Evolutionary conservation across 352 stramenopile genomes (phyloP).

Genomic region (Globisporangium ultimum): DNA sequence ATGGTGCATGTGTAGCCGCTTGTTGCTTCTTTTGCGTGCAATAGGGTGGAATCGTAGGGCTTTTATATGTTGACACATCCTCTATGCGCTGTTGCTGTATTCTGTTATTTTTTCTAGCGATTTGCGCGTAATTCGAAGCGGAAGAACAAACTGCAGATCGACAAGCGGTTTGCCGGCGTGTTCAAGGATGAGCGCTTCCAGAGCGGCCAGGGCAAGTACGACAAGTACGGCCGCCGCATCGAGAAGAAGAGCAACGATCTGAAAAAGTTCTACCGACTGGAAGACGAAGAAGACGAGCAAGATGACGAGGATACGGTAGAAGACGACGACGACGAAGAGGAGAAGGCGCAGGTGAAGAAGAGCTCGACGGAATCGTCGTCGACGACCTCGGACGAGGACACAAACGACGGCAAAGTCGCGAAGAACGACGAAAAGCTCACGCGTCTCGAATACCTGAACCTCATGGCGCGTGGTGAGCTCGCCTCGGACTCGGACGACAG

Average conservation of each 20-base stretch:
- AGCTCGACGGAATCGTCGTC: conserved; percentile 5
- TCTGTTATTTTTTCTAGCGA: conserved; percentile 22
- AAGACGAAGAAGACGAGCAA: conserved; percentile 47
- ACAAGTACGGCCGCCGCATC: conserved; percentile 85
- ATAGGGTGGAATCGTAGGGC: too few species aligned
- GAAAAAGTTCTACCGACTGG: conserved; percentile 79
- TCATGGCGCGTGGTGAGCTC: conserved; percentile 82
- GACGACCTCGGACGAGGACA: conserved; percentile 21
- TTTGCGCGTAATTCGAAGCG: conserved; percentile 78
- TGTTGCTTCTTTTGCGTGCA: background rate
- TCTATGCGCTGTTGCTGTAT: background rate
- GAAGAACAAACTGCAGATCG: conserved; percentile 83
- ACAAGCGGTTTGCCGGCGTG: conserved; percentile 67
- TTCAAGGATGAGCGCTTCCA: conserved; percentile 81
- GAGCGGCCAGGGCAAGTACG: conserved; percentile 79
- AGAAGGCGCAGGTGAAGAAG: conserved; percentile 14
- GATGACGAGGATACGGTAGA: conserved; percentile 11
- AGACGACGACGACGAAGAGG: conserved; percentile 15
- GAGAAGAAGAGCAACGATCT: conserved; percentile 74
- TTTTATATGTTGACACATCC: too few species aligned
- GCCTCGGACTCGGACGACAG: conserved; percentile 42
- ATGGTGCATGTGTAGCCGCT: too few species aligned
- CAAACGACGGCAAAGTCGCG: conserved; percentile 23
- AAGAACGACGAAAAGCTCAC: conserved; percentile 65
- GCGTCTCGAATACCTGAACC: conserved; percentile 83